Percentiles rank a stretch among this genome's conserved stretches.
These are phyloP conservation scores for Phalaenopsis aphrodite DNA, from an alignment of 106 monocot species.

Conservation along the genomic window DNA sequence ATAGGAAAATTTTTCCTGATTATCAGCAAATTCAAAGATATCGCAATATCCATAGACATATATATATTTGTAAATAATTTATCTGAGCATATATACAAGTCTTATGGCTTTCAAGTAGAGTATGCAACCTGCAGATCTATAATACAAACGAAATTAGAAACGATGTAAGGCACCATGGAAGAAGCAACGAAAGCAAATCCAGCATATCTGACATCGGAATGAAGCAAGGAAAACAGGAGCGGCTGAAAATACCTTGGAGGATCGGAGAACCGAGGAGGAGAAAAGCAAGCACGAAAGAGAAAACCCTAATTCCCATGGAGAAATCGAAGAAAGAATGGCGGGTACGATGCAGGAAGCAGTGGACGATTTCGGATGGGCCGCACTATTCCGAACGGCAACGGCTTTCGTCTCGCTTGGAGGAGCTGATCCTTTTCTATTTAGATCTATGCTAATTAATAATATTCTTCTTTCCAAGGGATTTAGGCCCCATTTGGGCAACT, in stretches of 20 bases:
- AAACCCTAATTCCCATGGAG: conserved; percentile 24
- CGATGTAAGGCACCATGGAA: background rate
- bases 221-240: background rate
- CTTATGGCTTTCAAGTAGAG: background rate
- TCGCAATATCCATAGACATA: background rate
- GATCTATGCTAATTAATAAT: too few relatives aligned
- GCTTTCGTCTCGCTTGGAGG: too few relatives aligned
- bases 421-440: too few relatives aligned
- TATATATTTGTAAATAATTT: background rate
- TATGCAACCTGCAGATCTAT: background rate
- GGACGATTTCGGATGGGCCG: too few relatives aligned
- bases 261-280: conserved; percentile 21
- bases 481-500: too few relatives aligned
- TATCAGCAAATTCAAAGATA: background rate
- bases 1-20: background rate
- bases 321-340: too few relatives aligned
- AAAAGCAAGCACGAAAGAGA: conserved; percentile 14
- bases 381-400: too few relatives aligned
- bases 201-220: background rate
- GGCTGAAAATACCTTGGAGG: conserved; percentile 11
- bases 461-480: too few relatives aligned
- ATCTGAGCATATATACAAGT: background rate
- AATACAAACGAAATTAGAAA: background rate
- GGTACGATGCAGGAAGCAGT: too few relatives aligned
- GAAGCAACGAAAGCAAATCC: background rate